Percentiles rank a stretch among this genome's conserved stretches.
Evolutionary conservation across 202 grass and related monocot species (phyloP).

Genomic region (Schoenoplectus triqueter): DNA sequence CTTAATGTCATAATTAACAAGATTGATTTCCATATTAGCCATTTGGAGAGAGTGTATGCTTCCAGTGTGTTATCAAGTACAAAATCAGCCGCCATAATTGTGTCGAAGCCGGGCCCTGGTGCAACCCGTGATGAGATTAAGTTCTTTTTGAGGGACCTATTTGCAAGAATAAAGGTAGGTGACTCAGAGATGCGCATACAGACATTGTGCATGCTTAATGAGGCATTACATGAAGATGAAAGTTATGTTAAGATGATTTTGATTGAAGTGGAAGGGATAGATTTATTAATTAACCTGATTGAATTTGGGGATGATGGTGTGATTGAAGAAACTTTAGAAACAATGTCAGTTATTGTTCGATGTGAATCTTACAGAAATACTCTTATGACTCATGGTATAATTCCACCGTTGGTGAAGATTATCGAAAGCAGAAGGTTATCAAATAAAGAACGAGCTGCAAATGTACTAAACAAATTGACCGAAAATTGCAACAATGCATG

Average conservation of each 20-base stretch:
- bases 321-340: slow-evolving; percentile 56
- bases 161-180: slow-evolving; percentile 60
- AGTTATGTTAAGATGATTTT: slow-evolving; percentile 61
- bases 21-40: slow-evolving; percentile 53
- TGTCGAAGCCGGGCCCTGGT: slow-evolving; percentile 48
- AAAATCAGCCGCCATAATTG: slow-evolving; percentile 56
- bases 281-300: slow-evolving; percentile 62
- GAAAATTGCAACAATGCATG: slow-evolving; percentile 92
- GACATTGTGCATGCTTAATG: slow-evolving; percentile 54
- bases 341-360: slow-evolving; percentile 55
- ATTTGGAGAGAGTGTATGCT: slow-evolving; percentile 56
- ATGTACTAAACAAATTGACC: slow-evolving; percentile 68
- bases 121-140: slow-evolving; percentile 70
- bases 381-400: slow-evolving; percentile 56
- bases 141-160: slow-evolving; percentile 86
- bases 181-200: slow-evolving; percentile 54
- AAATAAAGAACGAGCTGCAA: slow-evolving; percentile 61
- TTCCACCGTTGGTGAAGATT: slow-evolving; percentile 57
- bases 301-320: slow-evolving; percentile 52
- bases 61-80: slow-evolving; percentile 44
- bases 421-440: slow-evolving; percentile 40
- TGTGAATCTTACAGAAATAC: slow-evolving; percentile 55
- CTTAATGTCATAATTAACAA: slow-evolving; percentile 57
- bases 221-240: slow-evolving; percentile 58
- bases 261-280: slow-evolving; percentile 55